Conservation (phyloP, 2,329 filamentous ascomycete genomes). For the Xylariomycetidae sp. region DNA sequence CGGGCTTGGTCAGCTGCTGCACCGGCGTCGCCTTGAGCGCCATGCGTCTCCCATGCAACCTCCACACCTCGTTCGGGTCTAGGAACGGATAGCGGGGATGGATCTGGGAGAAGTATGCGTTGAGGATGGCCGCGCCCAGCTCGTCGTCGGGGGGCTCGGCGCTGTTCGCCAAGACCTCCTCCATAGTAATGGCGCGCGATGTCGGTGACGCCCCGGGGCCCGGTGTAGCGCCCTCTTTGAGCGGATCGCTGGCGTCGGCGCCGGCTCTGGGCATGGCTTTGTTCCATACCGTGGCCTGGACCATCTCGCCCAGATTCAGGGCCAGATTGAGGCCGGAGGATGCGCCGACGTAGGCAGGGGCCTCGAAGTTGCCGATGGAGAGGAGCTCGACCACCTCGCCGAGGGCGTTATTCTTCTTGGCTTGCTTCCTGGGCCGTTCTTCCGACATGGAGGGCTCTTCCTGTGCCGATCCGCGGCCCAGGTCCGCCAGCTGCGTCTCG, state of each 20-base stretch:
- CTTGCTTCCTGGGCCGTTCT: constrained; percentile 4
- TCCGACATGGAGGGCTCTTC: constrained; percentile 6
- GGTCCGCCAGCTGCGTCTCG: constrained; percentile 25
- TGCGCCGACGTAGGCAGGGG: constrained; percentile 44
- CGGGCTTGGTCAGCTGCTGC: constrained; percentile 26
- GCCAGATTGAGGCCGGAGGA: constrained; percentile 46
- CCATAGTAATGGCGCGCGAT: constrained; percentile 27
- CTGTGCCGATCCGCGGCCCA: constrained; percentile 7
- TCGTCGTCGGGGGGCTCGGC: constrained; percentile 42
- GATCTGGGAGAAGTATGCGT: constrained; percentile 40
- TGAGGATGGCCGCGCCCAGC: constrained; percentile 37
- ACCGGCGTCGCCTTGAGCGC: constrained; percentile 30
- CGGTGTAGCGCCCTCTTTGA: background rate
- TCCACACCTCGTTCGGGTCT: constrained; percentile 39
- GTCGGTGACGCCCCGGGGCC: constrained; percentile 3
- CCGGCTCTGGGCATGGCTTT: constrained; percentile 34
- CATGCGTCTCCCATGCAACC: constrained; percentile 36
- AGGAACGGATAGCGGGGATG: constrained; percentile 47
- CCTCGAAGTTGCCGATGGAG: constrained; percentile 38
- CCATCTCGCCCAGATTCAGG: constrained; percentile 47
- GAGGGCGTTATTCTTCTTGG: constrained; percentile 19
- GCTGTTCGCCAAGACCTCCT: constrained; percentile 36
- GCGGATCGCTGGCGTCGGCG: constrained; percentile 1
- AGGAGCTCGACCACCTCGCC: constrained; percentile 45
- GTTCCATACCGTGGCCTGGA: constrained; percentile 50